Evolutionary conservation across 1,139 yeast species (phyloP), one percentile per base, ranked within the genome.

Genomic region (Yamadazyma buinensis): DNA sequence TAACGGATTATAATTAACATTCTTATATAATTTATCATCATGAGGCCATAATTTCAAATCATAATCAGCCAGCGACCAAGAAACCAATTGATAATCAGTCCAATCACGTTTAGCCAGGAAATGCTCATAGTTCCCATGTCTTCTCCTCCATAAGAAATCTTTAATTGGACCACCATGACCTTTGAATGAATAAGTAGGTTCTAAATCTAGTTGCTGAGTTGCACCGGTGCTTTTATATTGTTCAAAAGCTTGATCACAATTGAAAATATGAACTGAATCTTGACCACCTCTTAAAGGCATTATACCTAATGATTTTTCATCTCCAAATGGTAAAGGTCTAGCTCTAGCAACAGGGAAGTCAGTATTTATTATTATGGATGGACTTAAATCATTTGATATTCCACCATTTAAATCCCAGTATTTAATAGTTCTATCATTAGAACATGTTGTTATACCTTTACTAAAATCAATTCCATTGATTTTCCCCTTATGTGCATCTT

Each of bases 261-360:
- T 78, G 14, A 82, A 75, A 21, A 90, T 59, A 51, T 80, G 84
- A 1, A 88, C 70, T 0, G 88, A 71, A 55, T 92, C 80, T 15
- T 74, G 70, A 3, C 97, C 97, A 0, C 95, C 97, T 35, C 95
- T 63, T 36, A 84, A 65, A 0, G 98, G 98, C 87, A 88, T 84
- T 4, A 92, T 76, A 10, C 94, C 86, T 53, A 92, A 84, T 2
- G 73, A 52, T 30, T 52, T 56, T n/a, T 92, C 95, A 17, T 72
- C 66, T 1, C 97, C 97, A 64, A 88, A 87, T 0, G 98, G 98
- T 21, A 90, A 63, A 38, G 81, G 80, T 31, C 97, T 64, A 0
- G 97, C 95, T 43, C 95, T 69, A 60, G 95, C 80, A 1, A 92
- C 85, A 0, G 97, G 97, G 53, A 82, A 90, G 31, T 75, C 84